Conservation (phyloP, 768 basidiomycete genomes). For the Termitomyces sp. region DNA sequence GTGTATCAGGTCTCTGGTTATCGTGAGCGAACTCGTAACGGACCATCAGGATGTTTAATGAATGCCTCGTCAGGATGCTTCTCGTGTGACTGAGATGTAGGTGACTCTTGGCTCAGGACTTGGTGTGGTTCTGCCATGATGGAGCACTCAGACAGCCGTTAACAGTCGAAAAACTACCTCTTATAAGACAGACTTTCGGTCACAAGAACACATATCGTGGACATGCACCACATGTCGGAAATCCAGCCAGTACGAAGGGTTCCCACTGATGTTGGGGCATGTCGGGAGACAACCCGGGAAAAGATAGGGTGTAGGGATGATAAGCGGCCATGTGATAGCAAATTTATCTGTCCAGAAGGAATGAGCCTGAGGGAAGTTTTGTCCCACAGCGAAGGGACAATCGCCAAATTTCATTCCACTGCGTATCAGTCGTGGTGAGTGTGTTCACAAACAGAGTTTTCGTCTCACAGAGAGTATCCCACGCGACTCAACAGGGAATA, state of each 20-base stretch:
- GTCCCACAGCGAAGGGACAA: not conserved
- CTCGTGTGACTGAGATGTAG: constrained; percentile 22
- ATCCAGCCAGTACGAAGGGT: not conserved
- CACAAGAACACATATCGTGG: constrained; percentile 11
- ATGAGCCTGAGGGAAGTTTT: not conserved
- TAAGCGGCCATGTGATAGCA: constrained; percentile 8
- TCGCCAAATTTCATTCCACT: not conserved
- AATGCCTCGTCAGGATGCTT: constrained; percentile 22
- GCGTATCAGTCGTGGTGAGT: not conserved
- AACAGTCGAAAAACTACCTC: not conserved
- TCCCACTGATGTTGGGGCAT: constrained; percentile 9
- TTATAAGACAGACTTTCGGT: constrained; percentile 7
- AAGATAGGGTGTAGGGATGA: not conserved
- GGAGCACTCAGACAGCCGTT: constrained; percentile 7
- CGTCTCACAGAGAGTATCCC: not conserved
- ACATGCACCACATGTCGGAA: constrained; percentile 7
- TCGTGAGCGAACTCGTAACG: constrained; percentile 10
- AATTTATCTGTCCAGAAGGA: constrained; percentile 1
- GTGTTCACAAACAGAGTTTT: not conserved
- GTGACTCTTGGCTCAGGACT: constrained; percentile 24
- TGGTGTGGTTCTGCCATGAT: constrained; percentile 26
- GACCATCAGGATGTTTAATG: constrained; percentile 24
- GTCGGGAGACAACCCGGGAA: not conserved
- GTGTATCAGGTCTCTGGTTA: not conserved
- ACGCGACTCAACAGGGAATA: not conserved